Percentiles rank a stretch among this genome's conserved stretches.
phyloP scores from a whole-genome alignment of 768 basidiomycete species.

The Lactifluus pinguis region DNA sequence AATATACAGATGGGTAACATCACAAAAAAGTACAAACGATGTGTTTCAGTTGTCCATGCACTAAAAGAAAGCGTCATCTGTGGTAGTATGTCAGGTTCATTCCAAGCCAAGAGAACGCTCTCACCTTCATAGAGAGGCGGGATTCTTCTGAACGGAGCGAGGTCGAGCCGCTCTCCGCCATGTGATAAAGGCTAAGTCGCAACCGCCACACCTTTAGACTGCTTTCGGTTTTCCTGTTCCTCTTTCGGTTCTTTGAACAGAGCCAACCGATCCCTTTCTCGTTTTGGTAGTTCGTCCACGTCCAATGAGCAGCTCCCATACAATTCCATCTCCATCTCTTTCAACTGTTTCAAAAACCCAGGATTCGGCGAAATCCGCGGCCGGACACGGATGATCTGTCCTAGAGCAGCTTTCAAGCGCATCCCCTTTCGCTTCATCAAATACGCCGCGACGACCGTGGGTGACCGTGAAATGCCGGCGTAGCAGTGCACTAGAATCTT shows the following conservation, averaged over 20 bases:
- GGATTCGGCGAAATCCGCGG: conserved; percentile 34
- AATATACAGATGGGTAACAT: too few species aligned
- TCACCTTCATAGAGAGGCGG: too few species aligned
- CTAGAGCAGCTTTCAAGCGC: conserved; percentile 32
- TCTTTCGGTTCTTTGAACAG: conserved; percentile 22
- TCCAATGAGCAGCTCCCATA: conserved; percentile 26
- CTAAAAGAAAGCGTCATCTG: too few species aligned
- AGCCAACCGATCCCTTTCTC: conserved; percentile 28
- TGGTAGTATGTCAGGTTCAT: too few species aligned
- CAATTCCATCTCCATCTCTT: conserved; percentile 23
- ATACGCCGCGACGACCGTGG: conserved; percentile 34
- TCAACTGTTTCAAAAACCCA: conserved; percentile 37
- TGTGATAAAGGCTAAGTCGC: background rate
- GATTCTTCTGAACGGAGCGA: too few species aligned
- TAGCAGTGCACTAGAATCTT: conserved; percentile 37
- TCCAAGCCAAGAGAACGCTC: too few species aligned
- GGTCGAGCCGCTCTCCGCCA: too few species aligned
- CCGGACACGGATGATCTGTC: conserved; percentile 28
- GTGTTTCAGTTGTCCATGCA: too few species aligned
- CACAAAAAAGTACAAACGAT: too few species aligned
- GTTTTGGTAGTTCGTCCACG: conserved; percentile 30
- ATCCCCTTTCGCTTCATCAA: conserved; percentile 31
- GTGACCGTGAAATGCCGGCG: conserved; percentile 40
- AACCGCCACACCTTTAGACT: background rate
- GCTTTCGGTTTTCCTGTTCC: background rate